Base-by-base conservation (phyloP, 2,329 filamentous ascomycete species). In the Malbranchea cinnamomea region DNA sequence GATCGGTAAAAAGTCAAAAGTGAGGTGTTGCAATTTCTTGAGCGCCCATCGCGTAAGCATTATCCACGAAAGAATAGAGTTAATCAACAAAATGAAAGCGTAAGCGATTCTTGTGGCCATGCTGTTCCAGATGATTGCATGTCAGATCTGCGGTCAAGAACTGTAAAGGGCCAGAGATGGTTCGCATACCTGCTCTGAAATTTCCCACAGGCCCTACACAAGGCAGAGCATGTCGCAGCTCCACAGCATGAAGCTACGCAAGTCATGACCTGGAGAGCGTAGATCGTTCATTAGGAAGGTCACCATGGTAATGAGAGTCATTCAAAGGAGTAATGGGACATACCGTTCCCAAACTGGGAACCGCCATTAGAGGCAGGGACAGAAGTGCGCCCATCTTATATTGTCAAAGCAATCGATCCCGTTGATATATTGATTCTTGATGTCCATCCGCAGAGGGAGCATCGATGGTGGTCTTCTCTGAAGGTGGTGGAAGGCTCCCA, bases 21-120 rank as follows among this genome's bases (percentile, higher is more conserved):
- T 89, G 32, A 95, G 65, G 41, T 91, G 74, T 57, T 95, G 76
- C 4, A 98, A 67, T 54, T 95, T 95, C 48, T 93, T 82, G 51
- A 98, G 81, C 19, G 89, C 89, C 89, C 89, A 98, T 31, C 84
- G 82, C 13, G 89, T 98, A 60, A 98, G 83, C 83, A 95, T 93
- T 44, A 98, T 82, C 89, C 89, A 98, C 20, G 89, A 87, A 30
- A 95, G 55, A 41, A 95, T 93, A 35, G 87, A 94, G 67, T 98
- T 98, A 57, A 95, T 61, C 42, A 98, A 74, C 32, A 98, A 79
- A 39, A 98, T 78, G 48, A 95, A 72, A 40, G 89, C 85, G 54
- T 93, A 94, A 49, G 81, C 87, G 60, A 95, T 91, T 63, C 89
- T 82, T 43, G 89, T 98, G 33, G 85, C 85, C 60, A 95, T 85